Conservation (phyloP, 768 basidiomycete species). For the Crucibulum laeve region DNA sequence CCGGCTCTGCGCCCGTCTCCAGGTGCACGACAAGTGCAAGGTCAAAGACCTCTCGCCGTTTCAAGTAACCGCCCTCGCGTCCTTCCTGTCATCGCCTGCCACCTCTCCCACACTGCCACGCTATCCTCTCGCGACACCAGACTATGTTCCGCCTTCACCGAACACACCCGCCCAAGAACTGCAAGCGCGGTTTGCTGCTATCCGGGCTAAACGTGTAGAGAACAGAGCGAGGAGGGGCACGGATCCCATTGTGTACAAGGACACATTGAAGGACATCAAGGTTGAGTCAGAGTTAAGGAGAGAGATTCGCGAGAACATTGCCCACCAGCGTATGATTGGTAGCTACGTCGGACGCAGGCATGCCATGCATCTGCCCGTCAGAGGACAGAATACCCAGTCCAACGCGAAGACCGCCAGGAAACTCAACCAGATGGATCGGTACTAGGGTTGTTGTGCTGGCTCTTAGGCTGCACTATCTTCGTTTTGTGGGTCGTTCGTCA, state of each 20-base stretch:
- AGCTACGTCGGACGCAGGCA: slow-evolving; percentile 92
- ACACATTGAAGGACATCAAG: slow-evolving; percentile 70
- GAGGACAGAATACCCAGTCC: slow-evolving; percentile 89
- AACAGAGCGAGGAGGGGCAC: slow-evolving; percentile 20
- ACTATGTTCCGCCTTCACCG: slow-evolving; percentile 46
- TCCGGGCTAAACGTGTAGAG: slow-evolving; percentile 22
- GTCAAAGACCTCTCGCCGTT: slow-evolving; percentile 78
- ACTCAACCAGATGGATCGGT: slow-evolving; percentile 81
- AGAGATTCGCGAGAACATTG: slow-evolving; percentile 85
- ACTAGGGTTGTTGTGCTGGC: slow-evolving; percentile 12
- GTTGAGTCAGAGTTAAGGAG: slow-evolving; percentile 86
- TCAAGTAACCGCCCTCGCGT: slow-evolving; percentile 89
- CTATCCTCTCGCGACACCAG: slow-evolving; percentile 58
- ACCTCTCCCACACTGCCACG: slow-evolving; percentile 66
- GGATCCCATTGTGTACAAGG: slow-evolving; percentile 25
- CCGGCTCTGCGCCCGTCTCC: slow-evolving; percentile 86
- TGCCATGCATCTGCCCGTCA: slow-evolving; percentile 88
- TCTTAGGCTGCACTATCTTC: background rate
- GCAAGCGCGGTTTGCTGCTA: slow-evolving; percentile 33
- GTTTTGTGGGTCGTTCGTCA: background rate
- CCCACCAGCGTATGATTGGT: slow-evolving; percentile 90
- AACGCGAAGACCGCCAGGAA: slow-evolving; percentile 90
- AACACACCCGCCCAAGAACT: slow-evolving; percentile 33
- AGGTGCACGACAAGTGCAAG: slow-evolving; percentile 82
- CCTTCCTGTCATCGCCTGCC: slow-evolving; percentile 87